Evolutionary conservation across 805 yeast genomes (phyloP), one percentile per base, ranked within the genome.

Genomic region (Hanseniaspora jakobsenii): DNA sequence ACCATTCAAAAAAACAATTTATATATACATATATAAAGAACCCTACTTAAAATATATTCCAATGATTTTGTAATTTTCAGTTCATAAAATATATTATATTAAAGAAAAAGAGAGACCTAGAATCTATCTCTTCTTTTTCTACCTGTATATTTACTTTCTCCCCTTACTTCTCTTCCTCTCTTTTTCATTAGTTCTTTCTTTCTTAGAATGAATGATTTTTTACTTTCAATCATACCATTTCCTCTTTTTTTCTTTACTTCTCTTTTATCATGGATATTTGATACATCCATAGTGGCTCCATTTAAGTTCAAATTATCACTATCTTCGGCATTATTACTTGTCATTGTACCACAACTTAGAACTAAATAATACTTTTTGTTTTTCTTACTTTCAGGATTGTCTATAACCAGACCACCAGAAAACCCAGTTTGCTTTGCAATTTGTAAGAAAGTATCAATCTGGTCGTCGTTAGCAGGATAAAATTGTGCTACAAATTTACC

Each of bases 401-500:
- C 98, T 30, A 89, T 73, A 19, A 91, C 86, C 52, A 89, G 69
- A 50, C 98, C 98, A 57, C 98, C 96, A 47, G 85, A 89, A 61
- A 91, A 91, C 1, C 98, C 98, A 0, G 96, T 80, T 5, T 81
- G 78, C 61, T 86, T 89, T 8, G 98, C 97, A 19, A 94, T 82
- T 31, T 71, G 70, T 44, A 83, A 66, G 24, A 91, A 84, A 38
- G 75, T 71, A 48, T 83, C 81, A 8, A 78, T 77, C 61, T 91
- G 97, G 26, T 69, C 72, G 51, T 91, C 95, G 62, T 86, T 82
- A 60, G 77, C 76, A 9, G 98, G 98, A 63, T 91, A 91, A 59
- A 89, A 91, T 63, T 91, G 98, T 17, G 95, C 95, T 22, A 84
- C 95, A 52, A 89, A 94, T 63, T 91, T 91, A 6, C 98, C 98